These are phyloP conservation scores for Sphaceloma murrayae DNA, from an alignment of 2,329 filamentous ascomycete genomes.

Conservation along the genomic window DNA sequence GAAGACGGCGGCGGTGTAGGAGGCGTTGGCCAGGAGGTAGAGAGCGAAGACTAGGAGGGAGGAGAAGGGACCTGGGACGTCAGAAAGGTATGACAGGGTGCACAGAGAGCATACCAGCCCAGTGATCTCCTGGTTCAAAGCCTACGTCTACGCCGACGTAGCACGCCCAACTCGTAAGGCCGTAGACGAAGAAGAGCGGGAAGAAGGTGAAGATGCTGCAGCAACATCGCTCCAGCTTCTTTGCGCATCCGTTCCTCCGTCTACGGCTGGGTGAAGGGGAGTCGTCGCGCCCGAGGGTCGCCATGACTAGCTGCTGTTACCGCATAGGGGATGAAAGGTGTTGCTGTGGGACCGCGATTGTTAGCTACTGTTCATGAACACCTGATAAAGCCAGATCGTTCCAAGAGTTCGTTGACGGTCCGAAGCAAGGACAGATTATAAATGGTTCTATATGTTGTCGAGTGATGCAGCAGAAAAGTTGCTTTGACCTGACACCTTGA, in stretches of 20 bases:
- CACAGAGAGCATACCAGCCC: slow-evolving; percentile 31
- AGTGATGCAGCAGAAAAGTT: no score
- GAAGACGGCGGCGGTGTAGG: slow-evolving; percentile 88
- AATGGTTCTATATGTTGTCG: no score
- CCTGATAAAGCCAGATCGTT: no score
- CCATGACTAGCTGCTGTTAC: slow-evolving; percentile 1
- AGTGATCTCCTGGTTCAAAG: slow-evolving; percentile 39
- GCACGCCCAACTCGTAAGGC: slow-evolving; percentile 85
- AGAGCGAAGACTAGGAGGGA: slow-evolving; percentile 52
- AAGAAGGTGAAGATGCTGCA: slow-evolving; percentile 72
- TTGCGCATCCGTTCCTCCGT: slow-evolving; percentile 44
- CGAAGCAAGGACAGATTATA: no score
- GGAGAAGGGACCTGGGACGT: slow-evolving; percentile 14
- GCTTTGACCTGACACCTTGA: no score
- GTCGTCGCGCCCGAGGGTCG: slow-evolving; percentile 19
- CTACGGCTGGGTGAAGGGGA: slow-evolving; percentile 26
- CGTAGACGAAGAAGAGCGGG: slow-evolving; percentile 81
- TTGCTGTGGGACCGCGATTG: no score
- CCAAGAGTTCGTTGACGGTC: no score
- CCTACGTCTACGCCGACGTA: slow-evolving; percentile 76
- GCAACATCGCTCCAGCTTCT: slow-evolving; percentile 72
- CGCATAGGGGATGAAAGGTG: slow-evolving; percentile 1
- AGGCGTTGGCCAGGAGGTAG: slow-evolving; percentile 74
- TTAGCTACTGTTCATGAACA: no score
- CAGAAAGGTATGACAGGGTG: slow-evolving; percentile 2